phyloP scores from a whole-genome alignment of 2,329 filamentous ascomycete genomes.

The Aspergillus fumigatiaffinis region DNA sequence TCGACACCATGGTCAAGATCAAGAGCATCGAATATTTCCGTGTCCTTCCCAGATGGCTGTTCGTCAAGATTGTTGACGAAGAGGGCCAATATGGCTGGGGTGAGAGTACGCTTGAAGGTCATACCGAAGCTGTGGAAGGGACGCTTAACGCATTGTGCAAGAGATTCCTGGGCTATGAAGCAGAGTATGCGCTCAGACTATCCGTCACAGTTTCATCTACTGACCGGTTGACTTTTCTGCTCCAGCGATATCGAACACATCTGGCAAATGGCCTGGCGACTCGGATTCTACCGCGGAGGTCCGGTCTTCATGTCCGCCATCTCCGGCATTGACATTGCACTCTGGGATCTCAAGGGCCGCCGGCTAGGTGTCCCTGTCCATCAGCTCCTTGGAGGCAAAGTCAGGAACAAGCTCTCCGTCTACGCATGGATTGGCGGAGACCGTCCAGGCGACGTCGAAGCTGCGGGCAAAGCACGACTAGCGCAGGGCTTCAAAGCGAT shows the following conservation, averaged over 20 bases:
- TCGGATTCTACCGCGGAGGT: conserved; percentile 71
- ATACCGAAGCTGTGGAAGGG: conserved; percentile 69
- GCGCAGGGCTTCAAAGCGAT: conserved; percentile 44
- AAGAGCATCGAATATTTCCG: conserved; percentile 68
- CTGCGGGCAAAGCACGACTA: conserved; percentile 50
- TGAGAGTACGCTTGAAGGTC: conserved; percentile 69
- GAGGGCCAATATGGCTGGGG: conserved; percentile 66
- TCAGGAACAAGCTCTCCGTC: conserved; percentile 65
- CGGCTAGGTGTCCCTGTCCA: conserved; percentile 65
- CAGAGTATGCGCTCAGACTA: conserved; percentile 53
- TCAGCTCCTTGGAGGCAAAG: conserved; percentile 68
- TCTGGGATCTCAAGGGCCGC: conserved; percentile 72
- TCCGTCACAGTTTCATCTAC: neutral
- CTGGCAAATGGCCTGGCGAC: conserved; percentile 70
- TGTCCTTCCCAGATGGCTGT: conserved; percentile 70
- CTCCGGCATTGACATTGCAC: conserved; percentile 71
- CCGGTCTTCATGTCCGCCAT: conserved; percentile 78
- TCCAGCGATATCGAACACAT: conserved; percentile 72
- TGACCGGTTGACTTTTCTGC: neutral
- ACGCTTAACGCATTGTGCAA: conserved; percentile 64
- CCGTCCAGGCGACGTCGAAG: conserved; percentile 62
- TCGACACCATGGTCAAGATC: conserved; percentile 56
- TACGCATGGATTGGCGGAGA: conserved; percentile 79
- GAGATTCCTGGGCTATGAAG: conserved; percentile 63
- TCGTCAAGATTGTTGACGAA: conserved; percentile 71